Conservation (phyloP, 768 basidiomycete genomes). For the Imleria badia region DNA sequence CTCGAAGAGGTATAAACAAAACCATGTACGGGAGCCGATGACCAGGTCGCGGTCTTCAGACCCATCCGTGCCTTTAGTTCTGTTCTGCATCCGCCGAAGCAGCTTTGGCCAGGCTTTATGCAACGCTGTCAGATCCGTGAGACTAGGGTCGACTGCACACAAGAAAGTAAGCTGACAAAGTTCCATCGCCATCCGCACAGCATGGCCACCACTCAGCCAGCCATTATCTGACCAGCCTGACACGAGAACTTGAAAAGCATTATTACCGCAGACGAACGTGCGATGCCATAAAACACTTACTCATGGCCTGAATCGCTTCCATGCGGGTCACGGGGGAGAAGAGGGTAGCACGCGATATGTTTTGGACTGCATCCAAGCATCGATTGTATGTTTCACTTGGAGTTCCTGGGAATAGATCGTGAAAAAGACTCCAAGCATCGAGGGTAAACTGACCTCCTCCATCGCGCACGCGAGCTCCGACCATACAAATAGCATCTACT, state of each 20-base stretch:
- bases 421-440: not conserved
- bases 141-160: not conserved
- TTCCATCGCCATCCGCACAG: slow-evolving; percentile 97
- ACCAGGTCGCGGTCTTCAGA: slow-evolving; percentile 77
- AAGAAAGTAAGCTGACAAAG: slow-evolving; percentile 54
- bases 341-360: slow-evolving; percentile 80
- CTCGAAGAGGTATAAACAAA: slow-evolving; percentile 90
- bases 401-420: slow-evolving; percentile 46
- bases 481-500: slow-evolving; percentile 91
- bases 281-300: slow-evolving; percentile 43
- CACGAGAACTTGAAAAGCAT: slow-evolving; percentile 61
- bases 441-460: slow-evolving; percentile 65
- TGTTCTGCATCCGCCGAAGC: slow-evolving; percentile 71
- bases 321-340: slow-evolving; percentile 82
- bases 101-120: slow-evolving; percentile 91
- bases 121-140: slow-evolving; percentile 53
- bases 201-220: slow-evolving; percentile 94
- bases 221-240: slow-evolving; percentile 95
- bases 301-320: slow-evolving; percentile 94
- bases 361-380: slow-evolving; percentile 82
- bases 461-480: slow-evolving; percentile 86
- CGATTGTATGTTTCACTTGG: slow-evolving; percentile 71
- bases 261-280: not conserved
- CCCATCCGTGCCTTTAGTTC: slow-evolving; percentile 46
- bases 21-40: slow-evolving; percentile 85